phyloP scores from a whole-genome alignment of 176 grass and related monocot species.

The Microstegium vimineum region DNA sequence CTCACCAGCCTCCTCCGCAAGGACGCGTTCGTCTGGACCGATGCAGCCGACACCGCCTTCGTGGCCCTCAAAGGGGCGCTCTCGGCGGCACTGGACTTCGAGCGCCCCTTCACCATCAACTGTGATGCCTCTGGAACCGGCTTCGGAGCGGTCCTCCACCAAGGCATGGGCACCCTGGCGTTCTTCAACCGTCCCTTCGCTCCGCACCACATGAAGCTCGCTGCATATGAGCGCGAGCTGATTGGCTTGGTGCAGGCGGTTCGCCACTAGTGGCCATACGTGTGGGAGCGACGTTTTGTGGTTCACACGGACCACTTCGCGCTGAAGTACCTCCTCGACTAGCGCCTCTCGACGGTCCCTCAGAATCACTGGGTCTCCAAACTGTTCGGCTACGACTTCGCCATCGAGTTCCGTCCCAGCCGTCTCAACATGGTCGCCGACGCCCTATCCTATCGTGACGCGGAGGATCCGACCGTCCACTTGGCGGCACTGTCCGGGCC shows the following conservation, averaged over 20 bases:
- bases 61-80: background rate
- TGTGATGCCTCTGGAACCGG: background rate
- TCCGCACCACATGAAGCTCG: accelerated
- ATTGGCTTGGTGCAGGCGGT: too few species aligned
- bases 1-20: background rate
- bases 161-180: background rate
- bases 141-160: background rate
- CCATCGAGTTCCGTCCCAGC: background rate
- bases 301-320: background rate
- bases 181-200: background rate
- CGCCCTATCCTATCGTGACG: background rate
- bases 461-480: too few species aligned
- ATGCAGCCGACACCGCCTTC: background rate
- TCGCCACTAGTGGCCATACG: too few species aligned
- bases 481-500: too few species aligned
- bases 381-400: background rate
- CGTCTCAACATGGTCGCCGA: background rate
- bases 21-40: accelerated
- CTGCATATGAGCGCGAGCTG: too few species aligned
- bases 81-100: background rate
- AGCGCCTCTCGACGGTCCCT: background rate
- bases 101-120: accelerated
- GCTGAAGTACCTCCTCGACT: background rate
- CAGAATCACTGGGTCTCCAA: background rate
- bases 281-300: too few species aligned